Evolutionary conservation across 2,329 filamentous ascomycete genomes (phyloP).

Genomic region (Berkeleyomyces rouxiae): DNA sequence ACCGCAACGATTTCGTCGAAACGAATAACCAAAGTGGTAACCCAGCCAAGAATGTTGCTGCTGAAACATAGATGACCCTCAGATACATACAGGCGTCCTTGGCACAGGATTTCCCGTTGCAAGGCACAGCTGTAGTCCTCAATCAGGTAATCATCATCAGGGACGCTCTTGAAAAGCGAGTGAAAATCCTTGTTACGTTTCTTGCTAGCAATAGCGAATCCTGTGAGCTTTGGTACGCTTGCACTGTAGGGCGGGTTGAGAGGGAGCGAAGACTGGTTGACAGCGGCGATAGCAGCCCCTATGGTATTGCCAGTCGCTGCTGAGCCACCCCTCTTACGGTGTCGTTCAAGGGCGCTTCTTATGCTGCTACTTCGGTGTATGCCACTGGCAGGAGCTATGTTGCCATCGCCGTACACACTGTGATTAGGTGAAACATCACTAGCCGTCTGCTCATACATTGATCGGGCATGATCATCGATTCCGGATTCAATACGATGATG

Average conservation of each 20-base stretch:
- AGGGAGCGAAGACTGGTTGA: constrained; percentile 26
- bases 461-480: constrained; percentile 22
- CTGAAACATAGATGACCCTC: constrained; percentile 97
- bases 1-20: constrained; percentile 96
- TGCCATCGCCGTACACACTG: constrained; percentile 9
- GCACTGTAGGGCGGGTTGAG: constrained; percentile 45
- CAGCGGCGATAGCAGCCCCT: constrained; percentile 54
- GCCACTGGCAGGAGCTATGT: constrained; percentile 17
- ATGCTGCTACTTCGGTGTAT: constrained; percentile 51
- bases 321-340: constrained; percentile 72
- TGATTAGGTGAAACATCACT: constrained; percentile 9
- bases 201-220: constrained; percentile 90
- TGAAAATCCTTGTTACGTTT: constrained; percentile 96
- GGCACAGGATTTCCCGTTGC: constrained; percentile 86
- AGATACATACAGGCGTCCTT: constrained; percentile 86
- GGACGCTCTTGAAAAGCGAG: constrained; percentile 82
- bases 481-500: constrained; percentile 18
- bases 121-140: constrained; percentile 96
- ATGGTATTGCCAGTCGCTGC: constrained; percentile 52
- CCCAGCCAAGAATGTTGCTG: constrained; percentile 97
- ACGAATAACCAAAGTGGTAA: constrained; percentile 91
- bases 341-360: constrained; percentile 41
- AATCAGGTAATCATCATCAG: constrained; percentile 93
- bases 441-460: not conserved
- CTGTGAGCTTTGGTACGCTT: constrained; percentile 62